phyloP scores from a whole-genome alignment of 1,139 yeast species.

The Pichia norvegensis region DNA sequence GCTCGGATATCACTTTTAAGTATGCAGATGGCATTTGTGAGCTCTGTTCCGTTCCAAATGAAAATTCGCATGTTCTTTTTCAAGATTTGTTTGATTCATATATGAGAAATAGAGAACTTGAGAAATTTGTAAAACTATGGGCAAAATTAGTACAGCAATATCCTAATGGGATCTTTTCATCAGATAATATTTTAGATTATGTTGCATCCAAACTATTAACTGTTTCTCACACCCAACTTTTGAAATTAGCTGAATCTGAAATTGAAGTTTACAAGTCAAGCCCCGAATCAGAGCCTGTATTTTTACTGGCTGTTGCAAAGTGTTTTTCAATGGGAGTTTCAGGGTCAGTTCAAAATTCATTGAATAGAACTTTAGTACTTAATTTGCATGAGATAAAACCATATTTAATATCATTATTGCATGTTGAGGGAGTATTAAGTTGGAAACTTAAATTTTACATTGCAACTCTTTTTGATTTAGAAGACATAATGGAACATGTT shows the following conservation, averaged over 20 bases:
- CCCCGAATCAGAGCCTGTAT: slow-evolving; percentile 21
- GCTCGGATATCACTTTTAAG: slow-evolving; percentile 23
- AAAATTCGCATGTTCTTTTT: slow-evolving; percentile 24
- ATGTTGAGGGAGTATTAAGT: slow-evolving; percentile 12
- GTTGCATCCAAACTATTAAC: slow-evolving; percentile 36
- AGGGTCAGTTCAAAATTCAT: slow-evolving; percentile 19
- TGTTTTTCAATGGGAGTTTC: slow-evolving; percentile 32
- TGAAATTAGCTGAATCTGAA: slow-evolving; percentile 22
- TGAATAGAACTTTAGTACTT: slow-evolving; percentile 16
- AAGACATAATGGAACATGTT: slow-evolving; percentile 26
- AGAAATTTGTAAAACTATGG: slow-evolving; percentile 46
- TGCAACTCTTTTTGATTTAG: slow-evolving; percentile 41
- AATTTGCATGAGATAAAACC: slow-evolving; percentile 19
- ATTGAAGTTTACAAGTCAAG: slow-evolving; percentile 12
- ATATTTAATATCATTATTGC: slow-evolving; percentile 14
- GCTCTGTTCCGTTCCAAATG: slow-evolving; percentile 1
- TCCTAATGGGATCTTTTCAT: slow-evolving; percentile 23
- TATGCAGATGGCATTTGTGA: slow-evolving; percentile 17
- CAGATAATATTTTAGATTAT: slow-evolving; percentile 29
- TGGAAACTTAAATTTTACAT: slow-evolving; percentile 45
- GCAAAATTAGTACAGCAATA: slow-evolving; percentile 26
- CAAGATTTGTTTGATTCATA: slow-evolving; percentile 40
- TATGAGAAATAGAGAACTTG: slow-evolving; percentile 52
- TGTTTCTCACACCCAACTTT: slow-evolving; percentile 43
- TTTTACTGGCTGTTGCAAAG: slow-evolving; percentile 32